Evolutionary conservation across 108 stramenopile species (phyloP).

Genomic region (Thalassiosira profunda): DNA sequence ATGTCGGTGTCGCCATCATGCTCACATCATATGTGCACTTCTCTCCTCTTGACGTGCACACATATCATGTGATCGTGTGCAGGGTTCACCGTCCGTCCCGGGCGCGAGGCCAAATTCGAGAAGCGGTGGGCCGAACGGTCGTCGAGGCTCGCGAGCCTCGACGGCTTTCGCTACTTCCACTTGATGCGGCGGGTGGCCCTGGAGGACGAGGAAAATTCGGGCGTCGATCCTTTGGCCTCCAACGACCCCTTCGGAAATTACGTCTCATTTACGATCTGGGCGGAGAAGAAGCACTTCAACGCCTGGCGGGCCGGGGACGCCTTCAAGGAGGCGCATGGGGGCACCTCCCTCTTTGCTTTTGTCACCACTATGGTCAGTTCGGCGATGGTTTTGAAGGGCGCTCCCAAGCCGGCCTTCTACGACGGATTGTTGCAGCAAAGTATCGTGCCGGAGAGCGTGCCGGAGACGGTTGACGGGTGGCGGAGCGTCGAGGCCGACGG

Average conservation of each 20-base stretch:
- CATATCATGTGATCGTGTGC: background rate
- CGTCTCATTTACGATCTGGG: conserved; percentile 88
- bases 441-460: conserved; percentile 41
- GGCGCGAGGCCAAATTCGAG: conserved; percentile 82
- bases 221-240: conserved; percentile 37
- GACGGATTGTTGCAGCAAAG: conserved; percentile 75
- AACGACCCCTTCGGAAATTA: conserved; percentile 69
- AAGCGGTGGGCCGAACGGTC: conserved; percentile 92
- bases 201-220: conserved; percentile 46
- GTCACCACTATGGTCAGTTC: conserved; percentile 80
- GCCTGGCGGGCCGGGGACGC: conserved; percentile 89
- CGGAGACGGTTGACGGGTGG: conserved; percentile 89
- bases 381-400: conserved; percentile 70
- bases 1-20: too few relatives aligned
- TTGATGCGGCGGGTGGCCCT: conserved; percentile 77
- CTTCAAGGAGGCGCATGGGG: conserved; percentile 95
- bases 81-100: conserved; percentile 77
- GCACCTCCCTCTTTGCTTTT: conserved; percentile 74
- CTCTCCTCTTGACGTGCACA: too few relatives aligned
- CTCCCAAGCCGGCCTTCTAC: conserved; percentile 86
- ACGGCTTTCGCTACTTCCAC: conserved; percentile 91
- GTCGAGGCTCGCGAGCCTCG: conserved; percentile 67
- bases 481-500: conserved; percentile 82
- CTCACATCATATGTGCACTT: too few relatives aligned
- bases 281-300: conserved; percentile 83